phyloP scores from a whole-genome alignment of 116 monocot species.

The Thalassia testudinum region DNA sequence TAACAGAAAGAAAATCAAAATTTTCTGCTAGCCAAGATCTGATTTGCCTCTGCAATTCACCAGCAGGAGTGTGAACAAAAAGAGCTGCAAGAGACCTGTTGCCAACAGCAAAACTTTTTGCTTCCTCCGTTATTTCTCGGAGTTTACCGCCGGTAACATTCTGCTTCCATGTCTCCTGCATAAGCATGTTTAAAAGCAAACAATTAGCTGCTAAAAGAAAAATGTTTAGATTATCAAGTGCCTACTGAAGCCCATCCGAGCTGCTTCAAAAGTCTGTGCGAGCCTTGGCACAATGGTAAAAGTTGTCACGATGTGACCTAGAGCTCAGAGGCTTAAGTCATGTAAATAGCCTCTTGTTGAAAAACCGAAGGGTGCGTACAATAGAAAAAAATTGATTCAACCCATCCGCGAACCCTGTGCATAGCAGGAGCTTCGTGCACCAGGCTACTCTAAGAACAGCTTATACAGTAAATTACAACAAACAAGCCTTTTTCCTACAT shows the following conservation, averaged over 20 bases:
- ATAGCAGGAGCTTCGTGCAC: too few relatives aligned
- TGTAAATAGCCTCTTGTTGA: too few relatives aligned
- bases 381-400: too few relatives aligned
- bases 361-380: too few relatives aligned
- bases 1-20: constrained; percentile 92
- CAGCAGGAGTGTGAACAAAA: constrained; percentile 99
- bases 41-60: constrained; percentile 97
- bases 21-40: constrained; percentile 93
- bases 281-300: too few relatives aligned
- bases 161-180: constrained; percentile 85
- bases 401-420: too few relatives aligned
- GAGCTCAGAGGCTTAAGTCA: too few relatives aligned
- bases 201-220: background rate
- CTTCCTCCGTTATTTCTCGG: constrained; percentile 96
- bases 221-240: background rate
- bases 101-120: constrained; percentile 81
- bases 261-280: background rate
- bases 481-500: too few relatives aligned
- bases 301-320: too few relatives aligned
- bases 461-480: too few relatives aligned
- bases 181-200: constrained; percentile 1
- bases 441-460: too few relatives aligned
- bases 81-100: constrained; percentile 90
- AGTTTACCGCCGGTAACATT: constrained; percentile 95
- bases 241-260: background rate